phyloP scores from a whole-genome alignment of 176 grass and related monocot genomes.

The Raddia distichophylla region DNA sequence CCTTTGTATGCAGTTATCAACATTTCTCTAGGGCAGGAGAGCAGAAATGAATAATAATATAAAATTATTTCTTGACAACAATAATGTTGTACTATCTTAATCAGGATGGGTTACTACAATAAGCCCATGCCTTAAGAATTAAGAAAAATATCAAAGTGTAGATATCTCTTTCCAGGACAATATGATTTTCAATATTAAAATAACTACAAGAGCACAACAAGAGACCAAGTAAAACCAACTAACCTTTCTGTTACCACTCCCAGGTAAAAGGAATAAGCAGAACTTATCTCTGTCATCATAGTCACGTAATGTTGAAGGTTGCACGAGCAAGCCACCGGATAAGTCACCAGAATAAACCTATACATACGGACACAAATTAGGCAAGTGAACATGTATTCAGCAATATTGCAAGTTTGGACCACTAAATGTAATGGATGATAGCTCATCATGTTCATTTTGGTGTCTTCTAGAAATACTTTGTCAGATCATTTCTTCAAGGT shows the following conservation, averaged over 20 bases:
- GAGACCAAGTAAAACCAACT: constrained; percentile 21
- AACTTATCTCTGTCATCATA: constrained; percentile 85
- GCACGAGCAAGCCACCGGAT: constrained; percentile 75
- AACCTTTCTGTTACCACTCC: constrained; percentile 84
- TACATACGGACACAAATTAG: constrained; percentile 39
- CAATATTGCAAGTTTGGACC: constrained; percentile 15
- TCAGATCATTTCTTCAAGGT: constrained; percentile 10
- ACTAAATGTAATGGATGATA: constrained; percentile 9
- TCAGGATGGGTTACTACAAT: background rate
- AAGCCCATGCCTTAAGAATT: background rate
- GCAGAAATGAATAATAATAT: background rate
- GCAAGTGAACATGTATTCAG: constrained; percentile 8
- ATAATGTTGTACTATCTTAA: constrained; percentile 20
- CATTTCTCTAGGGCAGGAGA: constrained; percentile 27
- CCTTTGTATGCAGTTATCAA: background rate
- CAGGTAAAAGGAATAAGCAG: constrained; percentile 87
- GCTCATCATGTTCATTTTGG: background rate
- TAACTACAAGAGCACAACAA: background rate
- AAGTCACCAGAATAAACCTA: constrained; percentile 77
- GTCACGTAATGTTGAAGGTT: constrained; percentile 69
- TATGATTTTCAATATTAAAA: constrained; percentile 12
- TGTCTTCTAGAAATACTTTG: background rate
- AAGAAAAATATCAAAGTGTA: constrained; percentile 13
- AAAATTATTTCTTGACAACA: background rate
- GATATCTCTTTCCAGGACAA: constrained; percentile 30